Evolutionary conservation across 1,284 basidiomycete species (phyloP).

Genomic region (Trichosporon inkin): DNA sequence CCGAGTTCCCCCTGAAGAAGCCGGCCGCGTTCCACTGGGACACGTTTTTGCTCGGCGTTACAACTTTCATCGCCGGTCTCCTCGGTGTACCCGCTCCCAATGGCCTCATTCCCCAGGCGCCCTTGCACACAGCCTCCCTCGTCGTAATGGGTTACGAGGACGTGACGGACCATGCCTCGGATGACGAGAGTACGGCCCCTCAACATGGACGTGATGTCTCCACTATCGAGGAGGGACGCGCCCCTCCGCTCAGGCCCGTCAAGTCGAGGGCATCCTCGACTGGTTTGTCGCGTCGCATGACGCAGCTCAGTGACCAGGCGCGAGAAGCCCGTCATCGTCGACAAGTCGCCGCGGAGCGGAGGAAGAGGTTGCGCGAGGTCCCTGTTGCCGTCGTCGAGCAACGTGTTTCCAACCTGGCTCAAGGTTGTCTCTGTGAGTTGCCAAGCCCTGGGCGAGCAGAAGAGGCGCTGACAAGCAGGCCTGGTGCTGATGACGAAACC

Average conservation of each 20-base stretch:
- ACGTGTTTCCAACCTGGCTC: constrained; percentile 77
- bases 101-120: constrained; percentile 89
- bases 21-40: constrained; percentile 92
- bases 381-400: constrained; percentile 81
- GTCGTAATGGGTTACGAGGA: constrained; percentile 65
- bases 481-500: constrained; percentile 71
- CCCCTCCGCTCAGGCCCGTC: neutral
- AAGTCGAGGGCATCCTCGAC: neutral
- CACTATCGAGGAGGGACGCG: constrained; percentile 12
- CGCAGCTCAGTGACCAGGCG: neutral
- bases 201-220: constrained; percentile 16
- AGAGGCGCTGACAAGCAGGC: constrained; percentile 32
- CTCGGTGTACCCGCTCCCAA: constrained; percentile 91
- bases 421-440: constrained; percentile 68
- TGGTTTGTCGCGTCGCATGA: constrained; percentile 9
- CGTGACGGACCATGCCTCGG: neutral
- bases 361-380: constrained; percentile 55
- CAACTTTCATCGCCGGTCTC: constrained; percentile 85
- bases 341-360: constrained; percentile 16
- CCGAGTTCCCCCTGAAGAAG: constrained; percentile 82
- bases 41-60: constrained; percentile 74
- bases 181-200: neutral
- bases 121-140: constrained; percentile 84
- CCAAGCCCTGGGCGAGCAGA: constrained; percentile 17
- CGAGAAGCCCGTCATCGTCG: constrained; percentile 13